These are phyloP conservation scores for Phytophthora lateralis DNA, from an alignment of 352 stramenopile genomes.

Conservation along the genomic window DNA sequence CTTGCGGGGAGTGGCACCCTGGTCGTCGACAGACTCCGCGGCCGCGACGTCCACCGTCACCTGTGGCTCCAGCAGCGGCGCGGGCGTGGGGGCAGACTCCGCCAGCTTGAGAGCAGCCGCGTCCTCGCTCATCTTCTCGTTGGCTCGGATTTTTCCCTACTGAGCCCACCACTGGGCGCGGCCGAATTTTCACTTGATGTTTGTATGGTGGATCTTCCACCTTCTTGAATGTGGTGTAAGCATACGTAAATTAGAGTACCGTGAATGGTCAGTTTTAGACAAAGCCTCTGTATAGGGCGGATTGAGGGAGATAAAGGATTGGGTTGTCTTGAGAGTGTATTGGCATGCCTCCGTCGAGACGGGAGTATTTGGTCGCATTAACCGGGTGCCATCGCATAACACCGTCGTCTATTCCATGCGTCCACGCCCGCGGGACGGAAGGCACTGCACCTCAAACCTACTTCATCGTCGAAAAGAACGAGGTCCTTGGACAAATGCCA, in stretches of 20 bases:
- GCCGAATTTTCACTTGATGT: slow-evolving; percentile 5
- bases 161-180: slow-evolving; percentile 22
- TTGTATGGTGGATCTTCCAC: slow-evolving; percentile 32
- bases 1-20: slow-evolving; percentile 17
- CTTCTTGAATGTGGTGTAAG: slow-evolving; percentile 18
- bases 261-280: neutral
- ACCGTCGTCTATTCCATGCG: slow-evolving; percentile 94
- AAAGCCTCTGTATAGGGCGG: neutral
- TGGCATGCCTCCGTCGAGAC: slow-evolving; percentile 9
- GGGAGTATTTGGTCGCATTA: slow-evolving; percentile 81
- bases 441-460: slow-evolving; percentile 13
- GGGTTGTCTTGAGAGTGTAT: slow-evolving; percentile 32
- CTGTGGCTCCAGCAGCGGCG: neutral
- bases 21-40: slow-evolving; percentile 1
- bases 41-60: slow-evolving; percentile 9
- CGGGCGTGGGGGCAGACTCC: slow-evolving; percentile 4
- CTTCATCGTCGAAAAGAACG: slow-evolving; percentile 43
- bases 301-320: slow-evolving; percentile 4
- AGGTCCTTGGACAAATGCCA: slow-evolving; percentile 14
- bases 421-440: slow-evolving; percentile 32
- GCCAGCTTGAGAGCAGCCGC: neutral
- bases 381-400: slow-evolving; percentile 93
- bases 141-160: slow-evolving; percentile 39
- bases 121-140: slow-evolving; percentile 35
- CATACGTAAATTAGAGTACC: slow-evolving; percentile 10